Evolutionary conservation across 2,329 filamentous ascomycete species (phyloP), one percentile per base, ranked within the genome.

Genomic region (Penicillium janthinellum): DNA sequence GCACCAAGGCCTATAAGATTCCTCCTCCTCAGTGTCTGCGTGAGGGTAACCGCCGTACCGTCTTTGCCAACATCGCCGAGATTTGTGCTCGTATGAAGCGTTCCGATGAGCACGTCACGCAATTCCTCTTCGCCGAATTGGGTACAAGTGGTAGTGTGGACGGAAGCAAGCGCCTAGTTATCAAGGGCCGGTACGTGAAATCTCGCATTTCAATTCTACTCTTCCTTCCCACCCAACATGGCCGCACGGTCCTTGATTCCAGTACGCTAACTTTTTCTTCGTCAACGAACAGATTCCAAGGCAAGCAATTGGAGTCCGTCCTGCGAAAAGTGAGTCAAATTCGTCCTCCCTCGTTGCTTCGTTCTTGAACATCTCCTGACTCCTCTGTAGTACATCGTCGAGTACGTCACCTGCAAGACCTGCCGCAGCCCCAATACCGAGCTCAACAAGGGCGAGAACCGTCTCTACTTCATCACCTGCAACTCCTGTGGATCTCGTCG

Each of bases 41-140:
- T 82, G 95, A 99, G 92, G 95, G 95, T 78, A 99, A 99, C 88
- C 96, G 96, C 87, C 96, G 96, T 89, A 99, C 95, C 64, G 96
- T 99, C 74, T 99, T 99, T 74, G 95, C 94, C 83, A 99, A 99
- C 83, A 95, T 99, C 75, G 88, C 92, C 77, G 95, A 99, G 77
- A 98, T 99, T 73, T 96, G 92, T 86, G 96, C 96, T 86, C 88
- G 94, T 72, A 98, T 99, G 93, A 99, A 99, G 88, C 88, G 95
- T 78, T 93, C 91, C 65, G 94, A 98, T 75, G 95, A 99, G 81
- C 95, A 97, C 82, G 90, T 99, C 67, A 98, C 92, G 55, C 90
- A 94, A 71, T 98, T 97, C 83, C 82, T 99, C 78, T 97, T 99
- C 80, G 93, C 95, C 68, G 95, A 99, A 80, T 86, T 99, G 88